A percentile compares a stretch with the other conserved stretches of the same genome.
These are phyloP conservation scores for Grammothele lineata DNA, from an alignment of 768 basidiomycete species.

Conservation along the genomic window DNA sequence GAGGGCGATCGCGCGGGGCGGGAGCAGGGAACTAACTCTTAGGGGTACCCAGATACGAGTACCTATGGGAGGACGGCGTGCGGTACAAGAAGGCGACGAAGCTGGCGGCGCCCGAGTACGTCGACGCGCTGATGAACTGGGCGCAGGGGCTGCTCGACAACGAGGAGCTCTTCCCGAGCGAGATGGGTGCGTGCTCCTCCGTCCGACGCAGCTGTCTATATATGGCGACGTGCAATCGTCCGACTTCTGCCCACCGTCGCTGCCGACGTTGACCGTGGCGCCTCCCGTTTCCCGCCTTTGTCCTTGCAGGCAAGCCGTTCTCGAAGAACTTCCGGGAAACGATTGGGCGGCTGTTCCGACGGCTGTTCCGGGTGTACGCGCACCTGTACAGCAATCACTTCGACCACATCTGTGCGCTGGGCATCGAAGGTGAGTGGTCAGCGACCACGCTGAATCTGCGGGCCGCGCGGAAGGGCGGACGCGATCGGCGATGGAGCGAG, in stretches of 20 bases:
- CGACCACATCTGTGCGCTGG: conserved; percentile 96
- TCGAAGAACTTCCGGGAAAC: conserved; percentile 87
- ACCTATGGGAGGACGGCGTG: conserved; percentile 90
- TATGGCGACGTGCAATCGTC: neutral
- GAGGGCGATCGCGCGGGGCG: no score
- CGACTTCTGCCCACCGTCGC: neutral
- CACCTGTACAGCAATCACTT: conserved; percentile 99
- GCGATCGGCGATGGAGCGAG: no score
- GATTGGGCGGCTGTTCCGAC: conserved; percentile 85
- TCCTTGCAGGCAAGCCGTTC: conserved; percentile 74
- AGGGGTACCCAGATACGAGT: conserved; percentile 71
- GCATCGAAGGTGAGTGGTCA: conserved; percentile 81
- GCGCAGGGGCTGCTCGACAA: conserved; percentile 90
- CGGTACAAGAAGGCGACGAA: conserved; percentile 90
- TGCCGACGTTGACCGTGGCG: neutral
- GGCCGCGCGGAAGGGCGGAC: neutral
- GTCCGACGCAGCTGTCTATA: neutral
- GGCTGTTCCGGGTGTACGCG: conserved; percentile 95
- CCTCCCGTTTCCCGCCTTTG: no score
- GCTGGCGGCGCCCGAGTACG: conserved; percentile 92
- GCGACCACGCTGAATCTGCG: neutral
- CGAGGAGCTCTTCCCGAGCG: conserved; percentile 88
- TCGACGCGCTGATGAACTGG: conserved; percentile 99
- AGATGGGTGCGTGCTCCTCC: conserved; percentile 61
- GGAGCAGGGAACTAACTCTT: no score